A percentile compares a stretch with the other conserved stretches of the same genome.
Conservation (phyloP, 495 filamentous ascomycete genomes). For the Tuber aestivum region DNA sequence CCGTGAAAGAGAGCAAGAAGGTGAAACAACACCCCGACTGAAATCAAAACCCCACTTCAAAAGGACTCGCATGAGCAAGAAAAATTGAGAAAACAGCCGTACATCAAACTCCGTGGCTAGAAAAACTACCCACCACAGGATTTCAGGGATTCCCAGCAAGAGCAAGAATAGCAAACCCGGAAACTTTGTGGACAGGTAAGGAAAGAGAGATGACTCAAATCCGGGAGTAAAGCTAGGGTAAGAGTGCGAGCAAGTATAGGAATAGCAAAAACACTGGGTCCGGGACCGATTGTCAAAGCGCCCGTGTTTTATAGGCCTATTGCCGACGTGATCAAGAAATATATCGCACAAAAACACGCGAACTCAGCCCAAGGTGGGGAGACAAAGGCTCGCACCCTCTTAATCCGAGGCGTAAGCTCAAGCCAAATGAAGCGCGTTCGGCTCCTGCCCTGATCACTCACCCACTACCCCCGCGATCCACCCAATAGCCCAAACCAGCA, state of each 20-base stretch:
- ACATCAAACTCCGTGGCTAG: neutral
- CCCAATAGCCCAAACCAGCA: conserved; percentile 8
- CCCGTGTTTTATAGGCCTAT: neutral
- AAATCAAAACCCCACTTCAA: neutral
- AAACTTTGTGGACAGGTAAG: neutral
- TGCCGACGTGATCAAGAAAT: neutral
- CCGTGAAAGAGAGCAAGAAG: neutral
- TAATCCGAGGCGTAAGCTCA: neutral
- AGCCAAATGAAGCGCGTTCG: neutral
- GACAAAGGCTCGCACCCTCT: neutral
- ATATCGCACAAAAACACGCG: neutral
- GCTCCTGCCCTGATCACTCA: neutral
- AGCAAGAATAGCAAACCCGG: neutral
- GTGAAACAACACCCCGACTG: neutral
- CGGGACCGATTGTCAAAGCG: neutral
- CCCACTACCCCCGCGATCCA: conserved; percentile 14
- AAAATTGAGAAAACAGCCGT: neutral
- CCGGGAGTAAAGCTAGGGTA: neutral
- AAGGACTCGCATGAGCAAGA: neutral
- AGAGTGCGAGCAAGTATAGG: neutral
- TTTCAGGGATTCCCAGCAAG: neutral
- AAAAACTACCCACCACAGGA: neutral
- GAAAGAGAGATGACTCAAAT: neutral
- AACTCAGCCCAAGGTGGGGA: neutral
- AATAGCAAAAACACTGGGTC: neutral